Conservation (phyloP, 2,329 filamentous ascomycete species). For the Nigrospora osmanthi region DNA sequence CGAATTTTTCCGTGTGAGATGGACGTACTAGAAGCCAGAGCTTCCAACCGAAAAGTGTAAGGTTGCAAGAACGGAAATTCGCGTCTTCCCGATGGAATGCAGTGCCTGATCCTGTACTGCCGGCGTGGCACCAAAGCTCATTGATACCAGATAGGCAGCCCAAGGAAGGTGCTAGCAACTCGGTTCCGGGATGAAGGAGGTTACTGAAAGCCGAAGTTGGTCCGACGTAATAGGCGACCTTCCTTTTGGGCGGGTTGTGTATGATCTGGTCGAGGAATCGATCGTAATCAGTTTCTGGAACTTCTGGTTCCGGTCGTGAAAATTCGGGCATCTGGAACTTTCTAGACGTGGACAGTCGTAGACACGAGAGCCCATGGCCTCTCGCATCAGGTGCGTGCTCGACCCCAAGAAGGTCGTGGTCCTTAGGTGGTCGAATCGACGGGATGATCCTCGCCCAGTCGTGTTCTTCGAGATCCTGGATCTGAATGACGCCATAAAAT, state of each 20-base stretch:
- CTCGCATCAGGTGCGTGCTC: not conserved
- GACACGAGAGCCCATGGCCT: not conserved
- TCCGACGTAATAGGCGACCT: constrained; percentile 3
- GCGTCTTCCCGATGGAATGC: constrained; percentile 2
- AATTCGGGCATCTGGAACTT: not conserved
- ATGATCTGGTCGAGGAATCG: constrained; percentile 1
- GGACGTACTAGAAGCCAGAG: constrained; percentile 2
- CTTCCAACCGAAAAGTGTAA: constrained; percentile 1
- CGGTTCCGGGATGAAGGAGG: constrained; percentile 2
- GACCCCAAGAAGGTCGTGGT: not conserved
- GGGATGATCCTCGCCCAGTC: not conserved
- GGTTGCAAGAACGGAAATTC: constrained; percentile 1
- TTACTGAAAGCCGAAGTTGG: not conserved
- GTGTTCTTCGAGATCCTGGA: not conserved
- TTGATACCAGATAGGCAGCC: constrained; percentile 1
- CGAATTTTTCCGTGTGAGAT: constrained; percentile 1
- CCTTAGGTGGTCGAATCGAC: not conserved
- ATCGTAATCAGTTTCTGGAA: not conserved
- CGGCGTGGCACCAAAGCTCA: not conserved
- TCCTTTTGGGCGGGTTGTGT: not conserved
- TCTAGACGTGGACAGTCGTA: not conserved
- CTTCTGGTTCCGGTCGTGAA: not conserved
- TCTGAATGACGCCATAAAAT: not conserved
- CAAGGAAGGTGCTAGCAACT: not conserved
- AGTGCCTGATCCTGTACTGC: constrained; percentile 1